These are phyloP conservation scores for Suillus paluster DNA, from an alignment of 768 basidiomycete genomes.

Conservation along the genomic window DNA sequence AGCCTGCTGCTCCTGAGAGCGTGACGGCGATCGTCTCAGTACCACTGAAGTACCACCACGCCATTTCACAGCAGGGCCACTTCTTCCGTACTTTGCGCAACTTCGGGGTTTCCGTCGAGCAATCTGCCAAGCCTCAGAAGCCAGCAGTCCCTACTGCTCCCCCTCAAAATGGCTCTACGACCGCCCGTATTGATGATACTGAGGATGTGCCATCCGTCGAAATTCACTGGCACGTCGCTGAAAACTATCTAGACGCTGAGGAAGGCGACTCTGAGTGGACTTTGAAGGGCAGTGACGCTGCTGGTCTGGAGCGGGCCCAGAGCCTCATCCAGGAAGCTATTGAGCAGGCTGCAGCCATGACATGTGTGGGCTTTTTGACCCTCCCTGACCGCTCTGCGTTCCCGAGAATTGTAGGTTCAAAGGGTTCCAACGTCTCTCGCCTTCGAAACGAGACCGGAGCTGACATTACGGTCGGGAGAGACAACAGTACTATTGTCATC, in stretches of 20 bases:
- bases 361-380: constrained; percentile 85
- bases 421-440: constrained; percentile 88
- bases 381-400: constrained; percentile 82
- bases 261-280: constrained; percentile 89
- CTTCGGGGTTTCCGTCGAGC: constrained; percentile 84
- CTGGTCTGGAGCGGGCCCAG: constrained; percentile 76
- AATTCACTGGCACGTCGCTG: constrained; percentile 74
- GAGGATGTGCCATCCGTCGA: constrained; percentile 46
- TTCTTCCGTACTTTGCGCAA: constrained; percentile 86
- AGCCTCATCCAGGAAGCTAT: constrained; percentile 69
- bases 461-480: constrained; percentile 89
- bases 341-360: constrained; percentile 69
- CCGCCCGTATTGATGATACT: constrained; percentile 87
- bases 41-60: constrained; percentile 85
- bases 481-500: constrained; percentile 86
- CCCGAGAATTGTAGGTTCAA: constrained; percentile 91
- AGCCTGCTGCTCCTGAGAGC: constrained; percentile 50
- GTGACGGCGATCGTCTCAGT: constrained; percentile 67
- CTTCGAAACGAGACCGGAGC: constrained; percentile 89
- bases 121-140: constrained; percentile 65
- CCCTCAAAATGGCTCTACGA: constrained; percentile 39
- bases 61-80: constrained; percentile 84
- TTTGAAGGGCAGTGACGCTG: constrained; percentile 79
- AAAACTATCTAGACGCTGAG: constrained; percentile 80
- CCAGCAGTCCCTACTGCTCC: constrained; percentile 65